These are phyloP conservation scores for Solanum megistacrolobum DNA, from an alignment of 257 asterid species.

Conservation along the genomic window DNA sequence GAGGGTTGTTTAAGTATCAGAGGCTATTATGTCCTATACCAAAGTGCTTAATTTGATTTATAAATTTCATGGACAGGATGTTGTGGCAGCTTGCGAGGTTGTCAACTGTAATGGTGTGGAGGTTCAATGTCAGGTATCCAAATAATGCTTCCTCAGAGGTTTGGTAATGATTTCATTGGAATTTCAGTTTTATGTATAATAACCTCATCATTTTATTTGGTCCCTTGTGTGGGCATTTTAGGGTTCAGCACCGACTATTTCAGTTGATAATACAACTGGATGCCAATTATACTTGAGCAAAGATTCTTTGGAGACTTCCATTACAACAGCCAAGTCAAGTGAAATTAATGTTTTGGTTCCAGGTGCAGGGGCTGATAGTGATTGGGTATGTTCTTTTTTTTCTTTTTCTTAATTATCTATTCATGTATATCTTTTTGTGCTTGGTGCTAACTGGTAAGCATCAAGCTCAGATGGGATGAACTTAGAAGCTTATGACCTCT, in stretches of 20 bases:
- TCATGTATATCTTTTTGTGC: background rate
- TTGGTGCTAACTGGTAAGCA: background rate
- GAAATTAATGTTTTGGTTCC: conserved; percentile 88
- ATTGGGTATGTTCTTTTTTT: conserved; percentile 53
- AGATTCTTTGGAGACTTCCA: conserved; percentile 74
- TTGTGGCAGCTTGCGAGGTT: conserved; percentile 97
- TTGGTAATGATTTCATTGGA: background rate
- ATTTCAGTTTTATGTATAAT: background rate
- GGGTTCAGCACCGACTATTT: conserved; percentile 97
- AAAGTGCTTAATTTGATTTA: background rate
- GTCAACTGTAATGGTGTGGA: conserved; percentile 81
- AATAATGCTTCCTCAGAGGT: background rate
- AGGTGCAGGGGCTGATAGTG: conserved; percentile 67
- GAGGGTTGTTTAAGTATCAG: background rate
- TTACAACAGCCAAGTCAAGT: conserved; percentile 92
- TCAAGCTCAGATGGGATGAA: background rate
- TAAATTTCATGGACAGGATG: conserved; percentile 47
- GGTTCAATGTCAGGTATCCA: conserved; percentile 88
- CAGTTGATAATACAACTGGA: conserved; percentile 89
- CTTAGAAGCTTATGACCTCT: background rate
- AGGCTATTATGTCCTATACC: background rate
- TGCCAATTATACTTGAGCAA: conserved; percentile 89
- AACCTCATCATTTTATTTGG: background rate
- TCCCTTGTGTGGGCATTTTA: conserved; percentile 1
- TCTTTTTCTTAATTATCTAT: background rate